Conservation (phyloP, 208 protist genomes). For the Leishmania major region DNA sequence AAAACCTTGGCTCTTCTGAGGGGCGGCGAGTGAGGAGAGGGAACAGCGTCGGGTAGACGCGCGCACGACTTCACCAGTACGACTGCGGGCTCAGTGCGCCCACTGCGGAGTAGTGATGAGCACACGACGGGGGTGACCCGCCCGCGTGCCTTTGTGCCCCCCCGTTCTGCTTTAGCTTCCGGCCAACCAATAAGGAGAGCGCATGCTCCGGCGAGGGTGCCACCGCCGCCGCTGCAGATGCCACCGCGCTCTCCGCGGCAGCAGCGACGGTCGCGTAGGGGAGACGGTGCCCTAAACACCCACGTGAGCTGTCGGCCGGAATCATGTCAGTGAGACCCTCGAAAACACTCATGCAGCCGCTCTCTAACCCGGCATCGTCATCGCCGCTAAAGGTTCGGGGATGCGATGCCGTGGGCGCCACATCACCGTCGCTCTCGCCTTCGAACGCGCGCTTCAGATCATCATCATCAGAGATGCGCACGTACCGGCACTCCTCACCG, state of each 20-base stretch:
- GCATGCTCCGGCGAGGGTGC: not conserved
- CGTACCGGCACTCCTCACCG: not conserved
- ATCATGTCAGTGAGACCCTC: not conserved
- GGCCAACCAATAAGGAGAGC: not conserved
- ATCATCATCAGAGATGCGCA: not conserved
- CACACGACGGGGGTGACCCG: not conserved
- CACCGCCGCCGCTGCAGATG: not conserved
- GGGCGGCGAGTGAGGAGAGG: not conserved
- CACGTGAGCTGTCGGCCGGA: not conserved
- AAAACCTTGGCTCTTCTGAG: not conserved
- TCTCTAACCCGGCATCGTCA: not conserved
- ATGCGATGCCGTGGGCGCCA: not conserved
- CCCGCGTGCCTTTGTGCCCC: not conserved
- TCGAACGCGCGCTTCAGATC: not conserved
- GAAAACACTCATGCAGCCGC: not conserved
- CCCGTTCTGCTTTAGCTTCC: constrained; percentile 9
- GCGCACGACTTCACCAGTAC: not conserved
- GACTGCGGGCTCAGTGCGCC: not conserved
- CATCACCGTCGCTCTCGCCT: not conserved
- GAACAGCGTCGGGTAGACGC: not conserved
- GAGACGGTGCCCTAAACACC: too few species aligned
- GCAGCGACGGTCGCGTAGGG: not conserved
- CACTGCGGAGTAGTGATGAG: constrained; percentile 13
- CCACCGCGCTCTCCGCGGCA: not conserved
- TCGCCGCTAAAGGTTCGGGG: not conserved